Base-by-base conservation (phyloP, 106 monocot species). In the Triglochin maritima region DNA sequence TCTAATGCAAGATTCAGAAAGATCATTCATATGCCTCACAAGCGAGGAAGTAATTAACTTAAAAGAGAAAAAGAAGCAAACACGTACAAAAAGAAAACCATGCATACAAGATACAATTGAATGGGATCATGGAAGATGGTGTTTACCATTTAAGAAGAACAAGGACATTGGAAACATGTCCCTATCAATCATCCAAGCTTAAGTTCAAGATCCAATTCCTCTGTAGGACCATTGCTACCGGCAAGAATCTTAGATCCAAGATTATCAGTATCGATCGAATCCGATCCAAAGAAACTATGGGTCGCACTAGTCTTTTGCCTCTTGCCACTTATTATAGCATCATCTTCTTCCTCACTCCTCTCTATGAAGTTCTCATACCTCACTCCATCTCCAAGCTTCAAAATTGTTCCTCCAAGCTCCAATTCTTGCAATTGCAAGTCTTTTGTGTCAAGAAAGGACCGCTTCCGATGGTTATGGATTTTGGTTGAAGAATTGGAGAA, bases 191-290 rank as follows among this genome's bases (percentile, higher is more conserved):
- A 71, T 72, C 83, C 84, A 4, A 87, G 87, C 75, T 84, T 72
- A 61, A 87, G 87, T 67, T 87, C 87, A 5, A 87, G 84, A 77
- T 87, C 87, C 67, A 87, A 60, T 76, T 81, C 81, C 59, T 81
- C 79, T 11, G 63, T 59, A 53, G 80, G 64, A 45, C 2, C 41
- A 72, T 76, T 43, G 58, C 11, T 9, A 70, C n/a, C 6, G 52
- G 16, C 50, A 46, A 63, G 46, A 43, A 50, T 60, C 70, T 74
- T 46, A 10, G 70, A 13, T 48, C 67, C 55, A 46, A 49, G 10
- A 52, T 13, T 46, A 44, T 63, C 12, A 15, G n/a, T 42, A 4
- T 4, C 44, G 5, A 47, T 1, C 17, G 59, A 15, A 45, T 12
- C 17, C 66, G 48, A 50, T 7, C 57, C 43, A 17, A 57, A 4